phyloP scores from a whole-genome alignment of 345 rosid species.

The Atalantia buxifolia region DNA sequence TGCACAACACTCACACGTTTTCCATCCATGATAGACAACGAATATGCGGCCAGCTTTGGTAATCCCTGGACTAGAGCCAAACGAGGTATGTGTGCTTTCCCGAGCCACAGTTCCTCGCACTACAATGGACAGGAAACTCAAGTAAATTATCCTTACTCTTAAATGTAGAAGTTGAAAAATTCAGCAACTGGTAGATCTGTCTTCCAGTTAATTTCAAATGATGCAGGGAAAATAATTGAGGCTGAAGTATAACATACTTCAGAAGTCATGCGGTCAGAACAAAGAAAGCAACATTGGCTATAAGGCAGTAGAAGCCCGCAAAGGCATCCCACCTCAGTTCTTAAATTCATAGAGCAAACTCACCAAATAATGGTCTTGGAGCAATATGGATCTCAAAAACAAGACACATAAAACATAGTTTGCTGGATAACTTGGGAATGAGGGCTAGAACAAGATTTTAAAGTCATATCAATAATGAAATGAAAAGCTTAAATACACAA shows the following conservation, averaged over 20 bases:
- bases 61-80: constrained; percentile 44
- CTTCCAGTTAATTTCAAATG: neutral
- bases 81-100: constrained; percentile 62
- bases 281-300: neutral
- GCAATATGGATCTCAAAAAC: neutral
- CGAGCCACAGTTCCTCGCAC: constrained; percentile 54
- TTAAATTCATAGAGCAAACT: neutral
- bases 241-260: neutral
- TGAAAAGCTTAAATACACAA: neutral
- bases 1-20: constrained; percentile 39
- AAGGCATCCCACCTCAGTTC: neutral
- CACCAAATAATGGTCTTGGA: constrained; percentile 1
- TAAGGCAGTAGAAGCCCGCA: neutral
- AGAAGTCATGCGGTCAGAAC: neutral
- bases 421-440: neutral
- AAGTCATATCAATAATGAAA: neutral
- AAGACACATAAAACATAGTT: neutral
- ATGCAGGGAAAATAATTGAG: neutral
- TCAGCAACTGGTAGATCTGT: neutral
- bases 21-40: constrained; percentile 50
- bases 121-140: constrained; percentile 12
- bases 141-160: neutral
- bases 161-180: neutral
- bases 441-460: neutral
- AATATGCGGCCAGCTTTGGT: constrained; percentile 53